These are phyloP conservation scores for Lipomyces japonicus DNA, from an alignment of 805 yeast species.

Conservation along the genomic window DNA sequence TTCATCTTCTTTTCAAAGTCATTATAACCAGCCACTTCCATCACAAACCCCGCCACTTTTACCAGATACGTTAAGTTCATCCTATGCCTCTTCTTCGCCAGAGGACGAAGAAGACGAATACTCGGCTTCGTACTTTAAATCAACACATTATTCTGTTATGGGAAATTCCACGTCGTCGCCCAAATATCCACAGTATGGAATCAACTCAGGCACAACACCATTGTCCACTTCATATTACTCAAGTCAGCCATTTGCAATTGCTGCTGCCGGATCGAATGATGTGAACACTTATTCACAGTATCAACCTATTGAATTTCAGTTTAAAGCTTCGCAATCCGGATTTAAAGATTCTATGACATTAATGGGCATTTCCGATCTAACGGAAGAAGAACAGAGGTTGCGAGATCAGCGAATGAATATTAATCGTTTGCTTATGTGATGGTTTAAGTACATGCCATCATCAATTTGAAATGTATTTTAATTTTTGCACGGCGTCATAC, in stretches of 20 bases:
- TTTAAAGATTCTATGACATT: slow-evolving; percentile 7
- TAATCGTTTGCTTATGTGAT: slow-evolving; percentile 20
- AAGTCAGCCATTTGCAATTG: background rate
- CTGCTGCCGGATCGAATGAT: background rate
- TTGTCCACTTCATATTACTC: background rate
- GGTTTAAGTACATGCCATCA: background rate
- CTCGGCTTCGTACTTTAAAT: background rate
- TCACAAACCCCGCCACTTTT: background rate
- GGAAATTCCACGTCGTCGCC: background rate
- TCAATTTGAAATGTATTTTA: too few relatives aligned
- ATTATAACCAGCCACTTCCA: background rate
- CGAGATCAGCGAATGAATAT: slow-evolving; percentile 26
- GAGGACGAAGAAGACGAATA: background rate
- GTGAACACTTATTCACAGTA: slow-evolving; percentile 1
- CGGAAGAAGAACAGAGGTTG: slow-evolving; percentile 19
- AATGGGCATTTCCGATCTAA: background rate
- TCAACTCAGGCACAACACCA: too few relatives aligned
- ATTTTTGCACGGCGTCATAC: background rate
- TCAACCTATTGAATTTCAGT: slow-evolving; percentile 11
- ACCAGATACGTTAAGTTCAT: background rate
- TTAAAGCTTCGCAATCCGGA: slow-evolving; percentile 8
- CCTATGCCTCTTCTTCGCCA: background rate
- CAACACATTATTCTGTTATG: background rate
- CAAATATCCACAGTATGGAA: background rate
- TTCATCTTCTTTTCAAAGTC: background rate